A percentile compares a stretch with the other conserved stretches of the same genome.
phyloP scores from a whole-genome alignment of 1,284 basidiomycete genomes.

The Ustilago lituana region DNA sequence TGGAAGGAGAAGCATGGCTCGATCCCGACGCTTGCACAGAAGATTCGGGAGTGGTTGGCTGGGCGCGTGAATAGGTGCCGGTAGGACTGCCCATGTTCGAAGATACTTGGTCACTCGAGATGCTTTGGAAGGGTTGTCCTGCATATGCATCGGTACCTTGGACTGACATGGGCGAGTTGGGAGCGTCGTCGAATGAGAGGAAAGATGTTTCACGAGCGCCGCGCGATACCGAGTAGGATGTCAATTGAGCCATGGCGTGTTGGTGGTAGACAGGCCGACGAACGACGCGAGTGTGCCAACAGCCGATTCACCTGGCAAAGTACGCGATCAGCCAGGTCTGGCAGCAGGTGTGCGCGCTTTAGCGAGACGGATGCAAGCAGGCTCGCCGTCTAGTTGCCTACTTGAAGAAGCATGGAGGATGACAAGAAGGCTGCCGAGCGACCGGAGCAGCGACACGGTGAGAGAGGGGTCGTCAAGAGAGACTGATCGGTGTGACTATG shows the following conservation, averaged over 20 bases:
- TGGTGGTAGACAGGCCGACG: no score
- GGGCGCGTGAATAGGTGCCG: not conserved
- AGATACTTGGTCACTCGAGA: not conserved
- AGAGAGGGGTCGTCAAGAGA: no score
- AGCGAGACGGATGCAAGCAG: slow-evolving; percentile 6
- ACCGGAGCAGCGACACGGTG: slow-evolving; percentile 1
- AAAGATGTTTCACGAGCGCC: slow-evolving; percentile 21
- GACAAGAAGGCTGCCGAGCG: not conserved
- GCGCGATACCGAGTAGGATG: slow-evolving; percentile 3
- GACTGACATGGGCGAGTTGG: slow-evolving; percentile 13
- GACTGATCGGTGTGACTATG: no score
- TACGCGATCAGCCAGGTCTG: no score
- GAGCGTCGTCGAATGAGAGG: slow-evolving; percentile 29
- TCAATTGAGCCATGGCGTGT: slow-evolving; percentile 15
- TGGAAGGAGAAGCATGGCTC: slow-evolving; percentile 14
- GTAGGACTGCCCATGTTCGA: not conserved
- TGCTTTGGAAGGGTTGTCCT: not conserved
- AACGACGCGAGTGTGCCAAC: no score
- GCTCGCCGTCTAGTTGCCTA: slow-evolving; percentile 3
- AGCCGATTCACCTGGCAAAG: no score
- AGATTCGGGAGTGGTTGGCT: slow-evolving; percentile 3
- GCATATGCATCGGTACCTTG: not conserved
- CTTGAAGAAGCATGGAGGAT: slow-evolving; percentile 11
- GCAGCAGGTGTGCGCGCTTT: not conserved
- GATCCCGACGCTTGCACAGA: not conserved